These are phyloP conservation scores for Fragilariopsis cylindrus DNA, from an alignment of 108 stramenopile species.

Conservation along the genomic window DNA sequence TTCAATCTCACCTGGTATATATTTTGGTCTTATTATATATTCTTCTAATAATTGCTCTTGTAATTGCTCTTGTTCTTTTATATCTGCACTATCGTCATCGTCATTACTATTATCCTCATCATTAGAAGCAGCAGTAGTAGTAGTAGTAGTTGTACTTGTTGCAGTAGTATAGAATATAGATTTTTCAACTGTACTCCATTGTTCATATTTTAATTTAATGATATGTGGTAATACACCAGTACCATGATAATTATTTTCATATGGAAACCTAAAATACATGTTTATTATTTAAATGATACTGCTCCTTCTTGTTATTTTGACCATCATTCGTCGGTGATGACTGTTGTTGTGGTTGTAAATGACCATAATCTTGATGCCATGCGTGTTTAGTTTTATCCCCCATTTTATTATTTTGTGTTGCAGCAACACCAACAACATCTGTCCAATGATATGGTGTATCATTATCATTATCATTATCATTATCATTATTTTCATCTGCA, in stretches of 20 bases:
- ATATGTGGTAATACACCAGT: neutral
- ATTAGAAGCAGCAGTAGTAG: too few species aligned
- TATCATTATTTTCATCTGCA: too few species aligned
- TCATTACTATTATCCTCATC: too few species aligned
- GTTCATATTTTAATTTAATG: neutral
- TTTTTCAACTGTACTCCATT: neutral
- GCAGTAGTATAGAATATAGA: too few species aligned
- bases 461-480: too few species aligned
- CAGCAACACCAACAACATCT: neutral
- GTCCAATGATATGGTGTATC: neutral
- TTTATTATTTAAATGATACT: neutral
- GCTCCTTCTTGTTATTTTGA: too few species aligned
- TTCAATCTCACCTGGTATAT: neutral
- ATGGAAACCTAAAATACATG: constrained; percentile 1
- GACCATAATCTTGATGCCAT: constrained; percentile 6
- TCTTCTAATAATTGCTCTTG: neutral
- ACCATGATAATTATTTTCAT: neutral
- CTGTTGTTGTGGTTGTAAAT: neutral
- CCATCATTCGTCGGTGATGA: too few species aligned
- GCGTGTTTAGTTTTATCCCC: neutral
- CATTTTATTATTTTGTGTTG: constrained; percentile 1
- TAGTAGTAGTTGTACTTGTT: too few species aligned
- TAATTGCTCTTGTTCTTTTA: neutral
- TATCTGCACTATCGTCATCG: too few species aligned
- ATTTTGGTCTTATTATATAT: neutral